Base-by-base conservation (phyloP, 1,284 basidiomycete genomes). In the Gomphus sp. region DNA sequence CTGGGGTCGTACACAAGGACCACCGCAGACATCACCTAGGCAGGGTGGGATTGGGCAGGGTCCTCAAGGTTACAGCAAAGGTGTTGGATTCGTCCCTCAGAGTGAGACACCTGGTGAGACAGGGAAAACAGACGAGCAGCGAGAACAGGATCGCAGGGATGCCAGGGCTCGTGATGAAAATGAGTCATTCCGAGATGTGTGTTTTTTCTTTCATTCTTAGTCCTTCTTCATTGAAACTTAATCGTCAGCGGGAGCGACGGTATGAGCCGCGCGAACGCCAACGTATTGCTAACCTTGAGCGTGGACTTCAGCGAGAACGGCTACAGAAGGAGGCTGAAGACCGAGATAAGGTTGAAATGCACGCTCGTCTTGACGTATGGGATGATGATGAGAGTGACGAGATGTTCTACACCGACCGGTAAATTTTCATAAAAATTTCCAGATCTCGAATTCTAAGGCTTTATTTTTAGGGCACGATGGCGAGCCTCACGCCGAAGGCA, bases 331-430 rank as follows among this genome's bases (percentile, higher is more conserved):
- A 92, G 58, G 80, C 83, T 4, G 88, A 93, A 66, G 85, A 88
- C 36, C 80, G 85, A 5, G 89, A 89, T 65, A 76, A 81, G 14
- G 67, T 82, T 14, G 84, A 88, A 67, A 87, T 91, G 77, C 79
- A 81, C 37, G 77, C 84, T 31, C 78, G 87, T 4, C 73, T 94
- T 28, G 86, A 88, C 61, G 72, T 86, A 1, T 95, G 90, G 89
- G 92, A 96, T 66, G 93, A 96, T 66, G 93, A 95, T 62, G 89
- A 93, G 68, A 88, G 87, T 63, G 89, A 90, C 62, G 92, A 94
- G 64, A 67, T 84, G 31, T 95, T 91, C 72, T 94, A 93, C 66
- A 79, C 86, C 44, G 93, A 96, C 66, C 80, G 91, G 85, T 89
- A 63, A 62, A 74, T 66, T 12, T 52, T 5, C 51, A 37, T 33